Evolutionary conservation across 2,329 filamentous ascomycete species (phyloP), one percentile per base, ranked within the genome.

Genomic region (Trichoderma breve): DNA sequence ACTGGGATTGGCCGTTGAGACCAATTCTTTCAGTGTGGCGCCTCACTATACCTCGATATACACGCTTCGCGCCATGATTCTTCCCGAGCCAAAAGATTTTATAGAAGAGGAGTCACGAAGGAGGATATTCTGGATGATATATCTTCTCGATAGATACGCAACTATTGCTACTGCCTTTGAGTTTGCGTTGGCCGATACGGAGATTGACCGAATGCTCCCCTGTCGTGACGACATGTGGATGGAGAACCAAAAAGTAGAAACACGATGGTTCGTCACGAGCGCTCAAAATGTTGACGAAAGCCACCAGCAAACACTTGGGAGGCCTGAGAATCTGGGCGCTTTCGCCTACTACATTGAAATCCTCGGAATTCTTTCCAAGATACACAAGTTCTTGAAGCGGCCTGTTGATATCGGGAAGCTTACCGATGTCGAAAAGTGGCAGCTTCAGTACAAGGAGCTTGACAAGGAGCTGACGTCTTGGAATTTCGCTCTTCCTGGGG

Each of bases 331-430:
- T 75, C 84, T 97, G 0, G 95, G 95, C 1, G 90, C 93, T 0
- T 97, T 97, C 80, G 93, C 93, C 9, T 95, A 96, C 79, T 97
- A 97, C 78, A 91, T 97, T 73, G 95, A 97, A 79, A 92, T 97
- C 21, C 84, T 97, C 5, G 93, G 93, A 2, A 95, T 97, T 67
- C 84, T 97, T 2, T 95, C 93, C 68, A 91, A 93, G 74, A 94
- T 97, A 70, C 95, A 98, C 82, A 89, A 92, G 67, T 97, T 97
- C 75, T 83, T 97, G 71, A 97, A 97, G 80, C 91, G 92, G 75
- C 94, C 95, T 0, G 93, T 97, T 36, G 94, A 97, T 78, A 97
- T 97, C 73, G 92, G 92, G 62, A 92, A 92, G 8, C 83, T 94
- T 11, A 89, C 90, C 6, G 95, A 97, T 76, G 95, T 97, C 6